Percentiles rank a stretch among this genome's conserved stretches.
Conservation (phyloP, 257 asterid genomes). For the Verbena officinalis region DNA sequence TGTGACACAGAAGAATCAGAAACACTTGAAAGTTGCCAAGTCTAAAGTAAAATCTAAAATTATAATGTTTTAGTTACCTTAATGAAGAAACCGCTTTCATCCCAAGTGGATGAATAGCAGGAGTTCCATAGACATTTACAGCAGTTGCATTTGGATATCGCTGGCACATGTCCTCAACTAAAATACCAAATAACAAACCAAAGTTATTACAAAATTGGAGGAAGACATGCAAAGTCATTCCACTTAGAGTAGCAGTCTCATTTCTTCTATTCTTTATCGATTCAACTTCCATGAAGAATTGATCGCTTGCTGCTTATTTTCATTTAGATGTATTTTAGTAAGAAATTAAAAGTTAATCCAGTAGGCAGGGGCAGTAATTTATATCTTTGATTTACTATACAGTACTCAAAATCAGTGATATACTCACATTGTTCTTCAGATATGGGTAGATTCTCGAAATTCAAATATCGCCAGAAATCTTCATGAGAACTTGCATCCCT, state of each 20-base stretch:
- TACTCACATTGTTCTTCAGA: constrained; percentile 67
- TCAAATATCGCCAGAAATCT: constrained; percentile 80
- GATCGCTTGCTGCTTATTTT: background rate
- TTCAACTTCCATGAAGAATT: background rate
- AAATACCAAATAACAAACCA: constrained; percentile 26
- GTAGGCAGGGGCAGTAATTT: background rate
- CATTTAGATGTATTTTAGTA: constrained; percentile 6
- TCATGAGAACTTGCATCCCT: constrained; percentile 80
- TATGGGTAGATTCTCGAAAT: constrained; percentile 66
- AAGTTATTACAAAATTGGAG: constrained; percentile 19
- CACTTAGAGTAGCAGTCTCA: too few relatives aligned
- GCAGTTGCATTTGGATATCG: constrained; percentile 77
- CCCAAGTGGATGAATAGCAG: constrained; percentile 49
- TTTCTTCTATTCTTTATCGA: background rate
- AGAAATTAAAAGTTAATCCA: constrained; percentile 11
- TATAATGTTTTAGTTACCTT: constrained; percentile 42
- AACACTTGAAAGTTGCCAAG: constrained; percentile 14
- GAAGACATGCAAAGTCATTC: background rate
- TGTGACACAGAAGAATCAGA: constrained; percentile 35
- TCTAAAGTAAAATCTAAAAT: background rate
- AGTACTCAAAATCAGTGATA: background rate
- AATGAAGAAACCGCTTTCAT: constrained; percentile 58
- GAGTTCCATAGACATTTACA: constrained; percentile 61
- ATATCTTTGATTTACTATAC: constrained; percentile 8
- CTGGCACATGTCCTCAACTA: constrained; percentile 73